A percentile compares a stretch with the other conserved stretches of the same genome.
phyloP scores from a whole-genome alignment of 345 rosid species.

The Iberis pinnata region DNA sequence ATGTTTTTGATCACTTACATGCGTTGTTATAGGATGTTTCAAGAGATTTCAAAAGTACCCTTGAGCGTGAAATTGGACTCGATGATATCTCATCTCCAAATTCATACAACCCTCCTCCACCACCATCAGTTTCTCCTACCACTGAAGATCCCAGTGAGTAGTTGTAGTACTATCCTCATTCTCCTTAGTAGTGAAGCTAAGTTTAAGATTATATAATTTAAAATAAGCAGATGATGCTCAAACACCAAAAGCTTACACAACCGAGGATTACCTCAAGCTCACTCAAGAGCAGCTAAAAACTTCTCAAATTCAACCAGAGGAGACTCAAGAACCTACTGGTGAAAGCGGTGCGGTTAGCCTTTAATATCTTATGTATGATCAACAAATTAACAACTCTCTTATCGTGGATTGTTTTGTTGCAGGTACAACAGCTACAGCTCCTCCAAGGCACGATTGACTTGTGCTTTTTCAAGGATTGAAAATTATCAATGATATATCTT shows the following conservation, averaged over 20 bases:
- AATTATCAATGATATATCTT: too few species aligned
- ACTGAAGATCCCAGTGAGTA: constrained; percentile 55
- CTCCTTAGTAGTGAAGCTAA: background rate
- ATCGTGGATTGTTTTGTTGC: too few species aligned
- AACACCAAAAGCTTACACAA: constrained; percentile 50
- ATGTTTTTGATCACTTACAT: constrained; percentile 1
- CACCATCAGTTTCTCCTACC: constrained; percentile 33
- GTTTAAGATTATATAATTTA: background rate
- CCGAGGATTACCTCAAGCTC: constrained; percentile 67
- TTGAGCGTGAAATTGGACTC: constrained; percentile 82
- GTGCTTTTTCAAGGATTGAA: too few species aligned
- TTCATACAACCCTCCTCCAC: constrained; percentile 41
- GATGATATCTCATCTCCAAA: constrained; percentile 50
- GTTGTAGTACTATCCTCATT: background rate
- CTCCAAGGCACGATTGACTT: too few species aligned
- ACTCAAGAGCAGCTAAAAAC: constrained; percentile 84
- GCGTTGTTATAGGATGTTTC: constrained; percentile 65
- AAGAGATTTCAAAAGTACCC: constrained; percentile 90
- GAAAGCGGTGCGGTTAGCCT: too few species aligned
- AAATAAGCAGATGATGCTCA: constrained; percentile 46
- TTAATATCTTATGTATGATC: too few species aligned
- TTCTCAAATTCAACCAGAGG: too few species aligned
- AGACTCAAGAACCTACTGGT: constrained; percentile 10
- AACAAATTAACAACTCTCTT: too few species aligned
- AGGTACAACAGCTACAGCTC: too few species aligned